Conservation (phyloP, 805 yeast genomes). For the Candida ulmi region DNA sequence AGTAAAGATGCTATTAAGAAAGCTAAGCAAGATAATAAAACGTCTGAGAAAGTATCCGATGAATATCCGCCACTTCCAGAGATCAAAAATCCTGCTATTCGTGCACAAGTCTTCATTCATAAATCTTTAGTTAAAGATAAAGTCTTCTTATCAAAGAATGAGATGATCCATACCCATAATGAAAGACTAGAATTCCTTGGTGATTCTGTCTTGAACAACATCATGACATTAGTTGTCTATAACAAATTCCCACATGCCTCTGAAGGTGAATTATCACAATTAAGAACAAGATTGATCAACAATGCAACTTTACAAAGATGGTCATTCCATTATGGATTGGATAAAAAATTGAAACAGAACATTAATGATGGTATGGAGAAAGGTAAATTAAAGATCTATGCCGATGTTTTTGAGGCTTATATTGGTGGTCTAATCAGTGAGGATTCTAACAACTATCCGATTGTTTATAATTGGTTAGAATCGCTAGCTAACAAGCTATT, state of each 20-base stretch:
- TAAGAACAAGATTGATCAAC: constrained; percentile 66
- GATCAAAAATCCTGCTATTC: constrained; percentile 52
- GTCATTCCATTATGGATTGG: constrained; percentile 63
- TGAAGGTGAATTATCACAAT: constrained; percentile 76
- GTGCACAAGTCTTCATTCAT: constrained; percentile 74
- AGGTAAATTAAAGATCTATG: constrained; percentile 66
- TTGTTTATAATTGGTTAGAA: constrained; percentile 52
- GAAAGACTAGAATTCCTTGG: constrained; percentile 90
- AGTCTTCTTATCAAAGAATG: constrained; percentile 48
- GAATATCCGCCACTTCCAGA: constrained; percentile 66
- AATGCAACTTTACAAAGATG: constrained; percentile 69
- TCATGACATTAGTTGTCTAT: constrained; percentile 66
- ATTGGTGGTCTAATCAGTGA: constrained; percentile 78
- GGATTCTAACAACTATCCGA: constrained; percentile 38
- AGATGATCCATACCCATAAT: constrained; percentile 60
- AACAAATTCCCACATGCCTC: constrained; percentile 59
- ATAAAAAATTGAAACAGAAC: constrained; percentile 45
- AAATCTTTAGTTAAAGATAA: constrained; percentile 63
- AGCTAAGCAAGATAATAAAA: background rate
- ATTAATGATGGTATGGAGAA: constrained; percentile 40
- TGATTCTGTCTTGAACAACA: constrained; percentile 72
- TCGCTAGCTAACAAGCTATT: constrained; percentile 44
- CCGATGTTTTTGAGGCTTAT: constrained; percentile 93
- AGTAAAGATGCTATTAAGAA: background rate
- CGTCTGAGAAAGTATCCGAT: background rate